These are phyloP conservation scores for Boletus sensibilis DNA, from an alignment of 768 basidiomycete genomes.

Conservation along the genomic window DNA sequence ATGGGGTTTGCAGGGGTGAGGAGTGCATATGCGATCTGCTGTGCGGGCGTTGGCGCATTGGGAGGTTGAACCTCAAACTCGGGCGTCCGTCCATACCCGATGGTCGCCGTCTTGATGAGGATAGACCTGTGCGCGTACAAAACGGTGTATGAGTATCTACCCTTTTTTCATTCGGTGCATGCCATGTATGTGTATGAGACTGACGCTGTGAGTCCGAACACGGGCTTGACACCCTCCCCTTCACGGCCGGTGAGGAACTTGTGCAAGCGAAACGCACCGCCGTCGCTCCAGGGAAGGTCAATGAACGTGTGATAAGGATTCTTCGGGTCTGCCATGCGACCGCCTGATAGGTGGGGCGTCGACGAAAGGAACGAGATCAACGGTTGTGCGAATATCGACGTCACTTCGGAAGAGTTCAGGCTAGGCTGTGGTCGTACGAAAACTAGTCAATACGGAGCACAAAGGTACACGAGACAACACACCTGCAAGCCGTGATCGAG, in stretches of 20 bases:
- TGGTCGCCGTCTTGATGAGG: conserved; percentile 46
- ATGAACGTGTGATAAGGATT: conserved; percentile 59
- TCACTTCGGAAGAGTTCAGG: conserved; percentile 76
- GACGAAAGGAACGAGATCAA: conserved; percentile 68
- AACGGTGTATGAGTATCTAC: background rate
- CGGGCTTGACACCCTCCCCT: conserved; percentile 81
- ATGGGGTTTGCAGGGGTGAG: conserved; percentile 26
- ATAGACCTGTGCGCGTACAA: conserved; percentile 41
- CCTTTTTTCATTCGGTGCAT: background rate
- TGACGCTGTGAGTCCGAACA: conserved; percentile 85
- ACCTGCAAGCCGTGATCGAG: conserved; percentile 76
- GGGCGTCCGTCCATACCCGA: conserved; percentile 48
- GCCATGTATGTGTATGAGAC: conserved; percentile 27
- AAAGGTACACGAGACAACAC: background rate
- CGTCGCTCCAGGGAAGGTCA: conserved; percentile 51
- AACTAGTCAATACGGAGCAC: background rate
- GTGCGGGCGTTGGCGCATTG: conserved; percentile 39
- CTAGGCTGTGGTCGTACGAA: conserved; percentile 53
- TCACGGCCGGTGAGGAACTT: conserved; percentile 86
- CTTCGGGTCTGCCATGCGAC: conserved; percentile 48
- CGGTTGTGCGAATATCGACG: conserved; percentile 83
- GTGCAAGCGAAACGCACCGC: conserved; percentile 53
- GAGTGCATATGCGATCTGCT: conserved; percentile 46
- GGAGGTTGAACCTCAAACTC: conserved; percentile 46
- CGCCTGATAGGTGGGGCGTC: conserved; percentile 56